Evolutionary conservation across 768 basidiomycete species (phyloP).

Genomic region (Austroboletus festivus): DNA sequence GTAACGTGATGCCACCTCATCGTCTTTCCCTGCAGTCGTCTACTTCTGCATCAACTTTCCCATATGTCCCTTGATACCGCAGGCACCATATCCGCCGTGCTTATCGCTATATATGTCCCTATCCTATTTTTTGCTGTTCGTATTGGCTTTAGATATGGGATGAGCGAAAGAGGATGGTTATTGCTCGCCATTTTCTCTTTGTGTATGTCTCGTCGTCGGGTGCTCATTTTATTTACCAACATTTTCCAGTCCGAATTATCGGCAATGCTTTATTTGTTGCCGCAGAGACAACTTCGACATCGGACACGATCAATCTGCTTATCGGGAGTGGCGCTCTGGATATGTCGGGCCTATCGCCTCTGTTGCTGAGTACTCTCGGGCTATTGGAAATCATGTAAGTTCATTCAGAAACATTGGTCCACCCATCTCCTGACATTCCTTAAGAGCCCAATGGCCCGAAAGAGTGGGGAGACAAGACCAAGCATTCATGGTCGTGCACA

Average conservation of each 20-base stretch:
- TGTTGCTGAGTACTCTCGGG: slow-evolving; percentile 37
- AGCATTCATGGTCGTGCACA: slow-evolving; percentile 27
- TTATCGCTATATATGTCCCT: slow-evolving; percentile 59
- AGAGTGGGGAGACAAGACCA: slow-evolving; percentile 8
- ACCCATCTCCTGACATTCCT: slow-evolving; percentile 1
- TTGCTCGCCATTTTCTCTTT: slow-evolving; percentile 59
- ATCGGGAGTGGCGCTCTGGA: slow-evolving; percentile 49
- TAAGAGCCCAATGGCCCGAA: slow-evolving; percentile 31
- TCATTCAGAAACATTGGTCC: neutral
- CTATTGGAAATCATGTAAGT: slow-evolving; percentile 36
- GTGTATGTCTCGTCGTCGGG: slow-evolving; percentile 36
- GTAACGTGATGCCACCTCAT: too few relatives aligned
- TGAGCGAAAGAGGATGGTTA: slow-evolving; percentile 64
- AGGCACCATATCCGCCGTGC: slow-evolving; percentile 55
- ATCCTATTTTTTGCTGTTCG: slow-evolving; percentile 44
- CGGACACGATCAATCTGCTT: slow-evolving; percentile 43
- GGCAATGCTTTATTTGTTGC: slow-evolving; percentile 57
- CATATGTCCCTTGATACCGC: slow-evolving; percentile 38
- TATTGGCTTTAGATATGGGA: slow-evolving; percentile 52
- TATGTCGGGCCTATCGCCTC: slow-evolving; percentile 38
- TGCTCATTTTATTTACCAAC: slow-evolving; percentile 1
- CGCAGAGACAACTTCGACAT: slow-evolving; percentile 41
- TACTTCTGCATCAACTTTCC: too few relatives aligned
- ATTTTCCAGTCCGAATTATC: slow-evolving; percentile 49
- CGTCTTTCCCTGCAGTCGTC: too few relatives aligned